Base-by-base conservation (phyloP, 768 basidiomycete genomes). In the Clavaria fumosa region DNA sequence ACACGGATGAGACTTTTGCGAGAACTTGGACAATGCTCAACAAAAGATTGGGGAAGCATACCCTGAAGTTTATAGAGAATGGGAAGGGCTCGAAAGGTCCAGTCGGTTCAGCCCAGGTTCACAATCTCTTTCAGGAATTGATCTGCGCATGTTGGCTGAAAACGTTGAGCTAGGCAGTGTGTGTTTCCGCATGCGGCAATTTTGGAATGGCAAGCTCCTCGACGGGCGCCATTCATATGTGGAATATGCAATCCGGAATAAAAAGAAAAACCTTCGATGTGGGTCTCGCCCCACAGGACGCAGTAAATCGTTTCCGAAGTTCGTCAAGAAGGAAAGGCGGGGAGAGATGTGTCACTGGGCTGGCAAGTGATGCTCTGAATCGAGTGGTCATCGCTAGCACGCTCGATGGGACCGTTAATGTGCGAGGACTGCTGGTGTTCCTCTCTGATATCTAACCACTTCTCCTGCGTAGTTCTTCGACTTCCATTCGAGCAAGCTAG, bases 201-300 rank as follows among this genome's bases (percentile, higher is more conserved):
- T 99, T 96, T 52, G 86, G 83, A 20, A 55, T 97, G 7, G 86
- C 75, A 3, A 76, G 88, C 18, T 80, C 81, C 1, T 83, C 84
- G 2, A 78, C 72, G 0, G 83, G 85, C 2, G 67, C 66, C 18
- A 80, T 97, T 26, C 56, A 74, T 41, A 78, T 91, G 78, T 97
- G 88, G 82, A 99, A 96, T 53, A 75, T 99, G 76, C 93, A 99
- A 56, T 89, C 84, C 3, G 95, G 95, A 1, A 69, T 90, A 41
- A 70, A 72, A 47, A 68, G 93, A 31, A 84, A 81, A 57, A 65
- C 69, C 1, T 96, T 84, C 53, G 61, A 66, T 43, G 50, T 93
- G 17, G 80, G 78, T 0, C 55, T 67, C 15, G 71, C 68, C 49
- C 79, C 80, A 17, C 55, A 66, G 15, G 72, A 72, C 43, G 66